Percentiles rank a stretch among this genome's conserved stretches.
phyloP scores from a whole-genome alignment of 495 filamentous ascomycete genomes.

The Xylaria acuta region DNA sequence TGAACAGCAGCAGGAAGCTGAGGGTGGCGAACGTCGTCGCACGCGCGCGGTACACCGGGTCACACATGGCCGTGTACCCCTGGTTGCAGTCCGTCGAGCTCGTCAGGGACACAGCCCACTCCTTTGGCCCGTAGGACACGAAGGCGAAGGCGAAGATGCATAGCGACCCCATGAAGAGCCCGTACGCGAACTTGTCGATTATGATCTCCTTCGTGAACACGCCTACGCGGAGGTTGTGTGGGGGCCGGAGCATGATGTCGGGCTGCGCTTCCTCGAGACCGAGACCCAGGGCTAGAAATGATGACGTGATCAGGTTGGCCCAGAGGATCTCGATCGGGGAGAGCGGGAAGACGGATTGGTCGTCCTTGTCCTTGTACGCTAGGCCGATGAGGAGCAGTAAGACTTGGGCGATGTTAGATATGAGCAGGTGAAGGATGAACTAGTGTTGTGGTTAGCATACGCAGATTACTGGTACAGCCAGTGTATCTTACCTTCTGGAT shows the following conservation, averaged over 20 bases:
- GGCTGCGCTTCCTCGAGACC: constrained; percentile 64
- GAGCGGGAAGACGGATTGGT: constrained; percentile 62
- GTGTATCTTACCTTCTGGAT: constrained; percentile 62
- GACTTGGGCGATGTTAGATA: constrained; percentile 65
- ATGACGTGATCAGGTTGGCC: constrained; percentile 67
- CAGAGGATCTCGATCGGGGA: constrained; percentile 65
- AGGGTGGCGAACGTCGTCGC: constrained; percentile 74
- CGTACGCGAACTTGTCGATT: constrained; percentile 63
- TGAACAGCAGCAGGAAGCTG: constrained; percentile 62
- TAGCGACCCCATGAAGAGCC: constrained; percentile 61
- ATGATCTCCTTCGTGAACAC: constrained; percentile 65
- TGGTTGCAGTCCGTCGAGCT: constrained; percentile 55
- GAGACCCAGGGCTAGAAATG: constrained; percentile 63
- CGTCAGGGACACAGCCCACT: constrained; percentile 38
- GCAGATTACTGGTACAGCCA: constrained; percentile 6
- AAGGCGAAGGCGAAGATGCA: constrained; percentile 59
- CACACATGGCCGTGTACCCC: constrained; percentile 50
- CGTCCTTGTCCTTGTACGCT: constrained; percentile 57
- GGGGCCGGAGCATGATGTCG: constrained; percentile 62
- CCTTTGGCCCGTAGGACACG: constrained; percentile 55
- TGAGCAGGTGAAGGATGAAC: constrained; percentile 65
- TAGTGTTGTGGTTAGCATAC: constrained; percentile 29
- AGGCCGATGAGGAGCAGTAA: constrained; percentile 61
- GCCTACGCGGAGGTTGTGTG: constrained; percentile 55
- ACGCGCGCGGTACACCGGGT: constrained; percentile 66